Conservation (phyloP, 371 early-diverging fungal genomes). For the Actinomortierella ambigua region DNA sequence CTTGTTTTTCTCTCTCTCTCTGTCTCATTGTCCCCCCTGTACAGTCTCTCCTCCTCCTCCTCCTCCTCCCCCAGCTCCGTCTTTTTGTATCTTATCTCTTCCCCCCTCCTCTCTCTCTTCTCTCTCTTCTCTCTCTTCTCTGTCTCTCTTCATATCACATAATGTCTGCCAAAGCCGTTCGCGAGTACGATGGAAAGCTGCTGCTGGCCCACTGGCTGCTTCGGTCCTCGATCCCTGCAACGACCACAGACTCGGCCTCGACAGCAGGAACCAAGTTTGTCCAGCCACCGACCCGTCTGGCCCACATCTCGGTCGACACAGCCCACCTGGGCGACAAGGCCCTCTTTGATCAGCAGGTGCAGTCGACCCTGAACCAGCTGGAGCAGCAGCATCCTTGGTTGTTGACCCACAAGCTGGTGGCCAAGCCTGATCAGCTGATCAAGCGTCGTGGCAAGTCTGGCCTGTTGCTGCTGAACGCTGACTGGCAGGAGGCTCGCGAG, state of each 20-base stretch:
- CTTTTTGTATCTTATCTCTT: not conserved
- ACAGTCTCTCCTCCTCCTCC: not conserved
- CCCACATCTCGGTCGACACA: constrained; percentile 78
- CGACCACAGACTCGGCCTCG: constrained; percentile 13
- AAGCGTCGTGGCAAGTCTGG: constrained; percentile 95
- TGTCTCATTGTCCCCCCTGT: not conserved
- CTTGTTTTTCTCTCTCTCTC: not conserved
- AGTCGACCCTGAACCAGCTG: constrained; percentile 66
- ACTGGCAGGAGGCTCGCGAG: constrained; percentile 80
- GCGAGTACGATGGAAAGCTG: constrained; percentile 97
- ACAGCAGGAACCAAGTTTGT: constrained; percentile 56
- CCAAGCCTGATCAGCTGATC: constrained; percentile 95
- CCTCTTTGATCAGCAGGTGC: constrained; percentile 58
- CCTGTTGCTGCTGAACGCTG: constrained; percentile 83
- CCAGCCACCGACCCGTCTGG: constrained; percentile 77
- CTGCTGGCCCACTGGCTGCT: constrained; percentile 88
- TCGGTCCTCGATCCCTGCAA: constrained; percentile 61
- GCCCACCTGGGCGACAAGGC: constrained; percentile 54
- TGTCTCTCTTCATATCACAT: not conserved
- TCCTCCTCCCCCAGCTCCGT: not conserved
- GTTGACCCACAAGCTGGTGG: constrained; percentile 78
- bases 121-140: not conserved
- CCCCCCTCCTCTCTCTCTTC: not conserved
- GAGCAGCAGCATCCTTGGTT: constrained; percentile 80
- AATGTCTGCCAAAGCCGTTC: constrained; percentile 96